These are phyloP conservation scores for Quillaja saponaria DNA, from an alignment of 306 rosid genomes.

Conservation along the genomic window DNA sequence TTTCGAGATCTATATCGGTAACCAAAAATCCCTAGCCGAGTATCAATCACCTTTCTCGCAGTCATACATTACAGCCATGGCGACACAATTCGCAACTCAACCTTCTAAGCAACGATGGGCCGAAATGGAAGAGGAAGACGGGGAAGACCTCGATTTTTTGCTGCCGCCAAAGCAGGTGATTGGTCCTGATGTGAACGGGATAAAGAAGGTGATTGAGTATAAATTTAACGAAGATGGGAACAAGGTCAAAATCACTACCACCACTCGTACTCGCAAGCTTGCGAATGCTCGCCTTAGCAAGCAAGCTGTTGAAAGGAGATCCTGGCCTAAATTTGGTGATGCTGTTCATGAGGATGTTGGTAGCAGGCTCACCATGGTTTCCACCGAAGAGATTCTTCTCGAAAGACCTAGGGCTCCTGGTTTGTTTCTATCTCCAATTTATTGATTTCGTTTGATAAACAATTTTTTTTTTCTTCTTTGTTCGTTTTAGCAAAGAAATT, in stretches of 20 bases:
- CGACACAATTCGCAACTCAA: neutral
- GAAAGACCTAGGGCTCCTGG: conserved; percentile 94
- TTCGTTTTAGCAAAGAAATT: no score
- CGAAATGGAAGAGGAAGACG: conserved; percentile 81
- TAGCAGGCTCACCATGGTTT: conserved; percentile 80
- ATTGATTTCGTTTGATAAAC: neutral
- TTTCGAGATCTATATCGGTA: neutral
- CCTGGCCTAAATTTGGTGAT: conserved; percentile 90
- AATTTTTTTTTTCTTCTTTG: no score
- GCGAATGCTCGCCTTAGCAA: conserved; percentile 62
- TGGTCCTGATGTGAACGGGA: conserved; percentile 86
- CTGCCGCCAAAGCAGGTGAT: conserved; percentile 75
- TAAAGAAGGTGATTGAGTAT: conserved; percentile 73
- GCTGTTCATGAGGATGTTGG: conserved; percentile 87
- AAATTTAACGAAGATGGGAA: conserved; percentile 79
- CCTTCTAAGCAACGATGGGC: conserved; percentile 55
- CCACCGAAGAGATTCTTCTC: conserved; percentile 88
- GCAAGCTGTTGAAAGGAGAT: conserved; percentile 60
- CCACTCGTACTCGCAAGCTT: conserved; percentile 65
- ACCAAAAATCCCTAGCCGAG: neutral
- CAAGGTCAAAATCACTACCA: conserved; percentile 76
- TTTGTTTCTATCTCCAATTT: conserved; percentile 7
- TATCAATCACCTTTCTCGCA: neutral
- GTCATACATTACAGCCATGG: conserved; percentile 7
- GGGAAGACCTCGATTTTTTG: conserved; percentile 76